Evolutionary conservation across 495 filamentous ascomycete species (phyloP).

Genomic region (Lentithecium fluviatile): DNA sequence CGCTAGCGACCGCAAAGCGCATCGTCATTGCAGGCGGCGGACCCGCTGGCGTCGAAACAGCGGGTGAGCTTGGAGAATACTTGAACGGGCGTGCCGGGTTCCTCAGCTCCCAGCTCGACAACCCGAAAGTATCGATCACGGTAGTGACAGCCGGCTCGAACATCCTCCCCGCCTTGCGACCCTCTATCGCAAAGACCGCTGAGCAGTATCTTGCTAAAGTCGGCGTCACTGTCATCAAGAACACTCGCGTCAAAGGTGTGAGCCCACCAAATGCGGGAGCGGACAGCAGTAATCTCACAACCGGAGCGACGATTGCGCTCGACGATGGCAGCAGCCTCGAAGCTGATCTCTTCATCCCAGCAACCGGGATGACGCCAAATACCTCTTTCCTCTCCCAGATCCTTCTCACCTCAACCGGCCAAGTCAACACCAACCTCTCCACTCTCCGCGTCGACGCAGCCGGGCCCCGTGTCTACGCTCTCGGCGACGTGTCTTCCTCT

Average conservation of each 20-base stretch:
- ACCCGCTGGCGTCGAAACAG: constrained; percentile 60
- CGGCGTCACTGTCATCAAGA: constrained; percentile 50
- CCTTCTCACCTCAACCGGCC: constrained; percentile 42
- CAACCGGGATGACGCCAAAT: constrained; percentile 49
- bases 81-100: constrained; percentile 34
- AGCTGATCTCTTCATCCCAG: constrained; percentile 54
- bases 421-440: constrained; percentile 45
- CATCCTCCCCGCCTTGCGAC: constrained; percentile 49
- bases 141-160: constrained; percentile 44
- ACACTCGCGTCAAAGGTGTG: constrained; percentile 32
- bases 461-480: constrained; percentile 48
- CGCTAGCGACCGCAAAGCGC: constrained; percentile 53
- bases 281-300: not conserved
- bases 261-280: constrained; percentile 30
- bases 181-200: constrained; percentile 42
- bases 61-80: constrained; percentile 50
- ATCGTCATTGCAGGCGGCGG: constrained; percentile 65
- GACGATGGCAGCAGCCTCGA: constrained; percentile 43
- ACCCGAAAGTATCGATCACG: constrained; percentile 46
- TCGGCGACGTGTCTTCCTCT: constrained; percentile 44
- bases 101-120: constrained; percentile 17
- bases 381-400: constrained; percentile 44
- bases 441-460: constrained; percentile 50
- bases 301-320: constrained; percentile 38
- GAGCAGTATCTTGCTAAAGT: constrained; percentile 46